Conservation (phyloP, 305 asterid genomes). For the Rubia balearica region DNA sequence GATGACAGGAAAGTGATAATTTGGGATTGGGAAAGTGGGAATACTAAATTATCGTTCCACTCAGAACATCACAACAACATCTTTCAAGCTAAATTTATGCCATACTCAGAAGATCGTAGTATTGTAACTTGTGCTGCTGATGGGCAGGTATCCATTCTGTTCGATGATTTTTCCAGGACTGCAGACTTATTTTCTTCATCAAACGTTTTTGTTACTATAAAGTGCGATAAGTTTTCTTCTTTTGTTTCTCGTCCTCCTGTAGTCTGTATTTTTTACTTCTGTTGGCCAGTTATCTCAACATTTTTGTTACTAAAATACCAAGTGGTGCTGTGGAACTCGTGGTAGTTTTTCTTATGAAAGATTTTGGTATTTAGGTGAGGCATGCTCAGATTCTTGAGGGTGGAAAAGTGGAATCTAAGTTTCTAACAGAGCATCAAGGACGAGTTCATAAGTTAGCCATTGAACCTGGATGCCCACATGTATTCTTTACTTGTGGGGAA, state of each 20-base stretch:
- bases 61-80: conserved; percentile 76
- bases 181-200: neutral
- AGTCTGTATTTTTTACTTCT: neutral
- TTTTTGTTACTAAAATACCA: neutral
- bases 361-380: conserved; percentile 51
- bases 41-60: conserved; percentile 45
- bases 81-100: conserved; percentile 91
- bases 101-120: conserved; percentile 63
- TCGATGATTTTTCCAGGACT: neutral
- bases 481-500: conserved; percentile 82
- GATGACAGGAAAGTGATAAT: conserved; percentile 74
- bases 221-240: neutral
- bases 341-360: neutral
- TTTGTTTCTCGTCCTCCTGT: neutral
- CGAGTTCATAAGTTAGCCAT: conserved; percentile 77
- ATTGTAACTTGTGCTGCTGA: conserved; percentile 94
- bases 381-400: conserved; percentile 58
- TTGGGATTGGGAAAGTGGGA: conserved; percentile 92
- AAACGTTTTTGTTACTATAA: neutral
- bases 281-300: neutral
- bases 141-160: conserved; percentile 56
- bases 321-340: neutral
- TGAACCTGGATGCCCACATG: conserved; percentile 87
- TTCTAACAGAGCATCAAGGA: conserved; percentile 58
- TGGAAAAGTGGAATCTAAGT: conserved; percentile 60